These are phyloP conservation scores for Fusarium sp. DNA, from an alignment of 2,329 filamentous ascomycete genomes.

Conservation along the genomic window DNA sequence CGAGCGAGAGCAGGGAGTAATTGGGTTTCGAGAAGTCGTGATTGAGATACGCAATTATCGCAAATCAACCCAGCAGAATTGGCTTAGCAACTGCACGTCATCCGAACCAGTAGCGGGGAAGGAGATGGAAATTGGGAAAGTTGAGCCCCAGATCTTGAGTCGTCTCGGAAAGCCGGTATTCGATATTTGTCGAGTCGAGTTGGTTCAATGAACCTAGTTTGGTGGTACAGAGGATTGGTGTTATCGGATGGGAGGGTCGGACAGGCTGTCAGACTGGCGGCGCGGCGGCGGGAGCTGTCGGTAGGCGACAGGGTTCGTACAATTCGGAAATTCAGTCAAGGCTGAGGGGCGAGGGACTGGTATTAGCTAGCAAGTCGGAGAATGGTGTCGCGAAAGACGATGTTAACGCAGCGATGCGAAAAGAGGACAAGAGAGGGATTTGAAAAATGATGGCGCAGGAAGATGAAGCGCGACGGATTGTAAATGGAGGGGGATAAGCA, in stretches of 20 bases:
- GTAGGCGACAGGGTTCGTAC: slow-evolving; percentile 38
- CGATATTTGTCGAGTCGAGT: slow-evolving; percentile 25
- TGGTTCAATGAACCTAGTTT: slow-evolving; percentile 26
- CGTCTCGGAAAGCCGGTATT: slow-evolving; percentile 18
- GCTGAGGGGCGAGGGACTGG: slow-evolving; percentile 31
- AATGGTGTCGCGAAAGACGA: slow-evolving; percentile 24
- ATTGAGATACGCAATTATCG: slow-evolving; percentile 23
- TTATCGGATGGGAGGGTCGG: slow-evolving; percentile 39
- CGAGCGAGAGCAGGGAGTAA: slow-evolving; percentile 5
- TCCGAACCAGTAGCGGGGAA: slow-evolving; percentile 18
- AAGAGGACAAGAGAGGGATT: slow-evolving; percentile 26
- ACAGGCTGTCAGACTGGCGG: slow-evolving; percentile 39
- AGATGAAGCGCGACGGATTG: slow-evolving; percentile 34
- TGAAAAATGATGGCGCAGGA: slow-evolving; percentile 38
- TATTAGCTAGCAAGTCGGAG: slow-evolving; percentile 30
- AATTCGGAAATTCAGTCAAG: slow-evolving; percentile 40
- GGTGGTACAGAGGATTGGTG: slow-evolving; percentile 33
- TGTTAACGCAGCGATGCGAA: slow-evolving; percentile 19
- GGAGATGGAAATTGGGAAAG: background rate
- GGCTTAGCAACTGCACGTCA: slow-evolving; percentile 39
- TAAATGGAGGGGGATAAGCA: slow-evolving; percentile 37
- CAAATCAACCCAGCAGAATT: slow-evolving; percentile 25
- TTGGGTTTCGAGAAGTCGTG: slow-evolving; percentile 2
- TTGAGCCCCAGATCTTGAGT: background rate
- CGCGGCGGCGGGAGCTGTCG: slow-evolving; percentile 36